These are phyloP conservation scores for Blastobotrys serpentis DNA, from an alignment of 1,139 yeast genomes.

Conservation along the genomic window DNA sequence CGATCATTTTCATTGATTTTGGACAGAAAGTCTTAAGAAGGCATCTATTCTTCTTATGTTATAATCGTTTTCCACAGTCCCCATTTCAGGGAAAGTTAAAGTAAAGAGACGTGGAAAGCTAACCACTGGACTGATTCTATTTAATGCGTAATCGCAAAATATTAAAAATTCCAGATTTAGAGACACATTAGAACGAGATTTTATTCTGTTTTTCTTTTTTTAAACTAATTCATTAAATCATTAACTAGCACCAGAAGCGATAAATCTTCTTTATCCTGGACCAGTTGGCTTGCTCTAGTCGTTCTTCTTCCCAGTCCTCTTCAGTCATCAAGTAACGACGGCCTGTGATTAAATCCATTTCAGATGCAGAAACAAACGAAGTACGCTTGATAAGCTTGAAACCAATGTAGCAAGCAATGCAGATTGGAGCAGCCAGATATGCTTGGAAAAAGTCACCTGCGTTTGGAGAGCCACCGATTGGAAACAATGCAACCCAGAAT, in stretches of 20 bases:
- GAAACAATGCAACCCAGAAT: slow-evolving; percentile 76
- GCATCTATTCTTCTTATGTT: no score
- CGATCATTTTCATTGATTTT: no score
- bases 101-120: no score
- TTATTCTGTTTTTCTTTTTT: no score
- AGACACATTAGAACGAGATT: no score
- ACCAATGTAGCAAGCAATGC: slow-evolving; percentile 48
- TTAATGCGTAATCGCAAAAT: no score
- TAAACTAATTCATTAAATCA: no score
- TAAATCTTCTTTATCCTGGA: background rate
- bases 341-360: slow-evolving; percentile 50
- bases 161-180: no score
- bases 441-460: slow-evolving; percentile 48
- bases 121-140: no score
- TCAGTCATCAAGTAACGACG: slow-evolving; percentile 38
- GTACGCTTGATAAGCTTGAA: slow-evolving; percentile 52
- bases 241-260: slow-evolving; percentile 8
- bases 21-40: no score
- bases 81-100: no score
- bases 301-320: slow-evolving; percentile 9
- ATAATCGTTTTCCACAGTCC: no score
- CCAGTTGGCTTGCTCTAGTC: background rate
- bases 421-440: slow-evolving; percentile 56
- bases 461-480: slow-evolving; percentile 46
- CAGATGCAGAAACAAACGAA: slow-evolving; percentile 39